Evolutionary conservation across 306 rosid species (phyloP).

Genomic region (Rosa lucieae): DNA sequence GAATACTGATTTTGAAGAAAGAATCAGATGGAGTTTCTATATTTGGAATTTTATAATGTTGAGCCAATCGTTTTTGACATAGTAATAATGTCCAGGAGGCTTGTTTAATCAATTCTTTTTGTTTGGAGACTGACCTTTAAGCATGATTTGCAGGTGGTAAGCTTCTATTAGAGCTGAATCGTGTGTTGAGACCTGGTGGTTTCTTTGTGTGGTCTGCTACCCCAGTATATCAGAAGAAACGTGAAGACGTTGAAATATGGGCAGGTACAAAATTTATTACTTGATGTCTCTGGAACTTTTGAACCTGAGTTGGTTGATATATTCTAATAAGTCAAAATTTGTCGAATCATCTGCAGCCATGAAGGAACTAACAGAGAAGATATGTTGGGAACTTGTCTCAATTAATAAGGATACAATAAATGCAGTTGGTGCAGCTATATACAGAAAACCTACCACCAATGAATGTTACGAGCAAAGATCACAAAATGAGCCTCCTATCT

Average conservation of each 20-base stretch:
- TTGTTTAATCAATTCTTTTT: slow-evolving; percentile 12
- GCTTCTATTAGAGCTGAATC: slow-evolving; percentile 94
- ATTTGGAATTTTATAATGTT: not conserved
- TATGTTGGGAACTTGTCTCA: slow-evolving; percentile 85
- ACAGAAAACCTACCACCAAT: slow-evolving; percentile 74
- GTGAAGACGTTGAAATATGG: slow-evolving; percentile 92
- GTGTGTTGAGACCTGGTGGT: slow-evolving; percentile 97
- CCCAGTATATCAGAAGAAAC: slow-evolving; percentile 83
- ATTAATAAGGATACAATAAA: slow-evolving; percentile 77
- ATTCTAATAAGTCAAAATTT: slow-evolving; percentile 34
- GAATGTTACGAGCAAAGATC: slow-evolving; percentile 84
- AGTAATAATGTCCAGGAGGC: not conserved
- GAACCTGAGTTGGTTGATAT: slow-evolving; percentile 21
- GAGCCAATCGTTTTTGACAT: slow-evolving; percentile 3
- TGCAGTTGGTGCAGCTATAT: slow-evolving; percentile 81
- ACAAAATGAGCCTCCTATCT: slow-evolving; percentile 69
- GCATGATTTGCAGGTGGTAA: slow-evolving; percentile 78
- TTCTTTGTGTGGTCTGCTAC: slow-evolving; percentile 99
- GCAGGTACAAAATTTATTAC: slow-evolving; percentile 39
- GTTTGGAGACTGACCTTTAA: slow-evolving; percentile 29
- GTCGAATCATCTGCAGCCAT: slow-evolving; percentile 55
- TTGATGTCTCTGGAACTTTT: not conserved
- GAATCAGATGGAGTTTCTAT: not conserved
- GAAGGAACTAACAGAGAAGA: slow-evolving; percentile 68
- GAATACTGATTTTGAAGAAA: not conserved